phyloP scores from a whole-genome alignment of 2,329 filamentous ascomycete species.

The Tetracladium maxilliforme region DNA sequence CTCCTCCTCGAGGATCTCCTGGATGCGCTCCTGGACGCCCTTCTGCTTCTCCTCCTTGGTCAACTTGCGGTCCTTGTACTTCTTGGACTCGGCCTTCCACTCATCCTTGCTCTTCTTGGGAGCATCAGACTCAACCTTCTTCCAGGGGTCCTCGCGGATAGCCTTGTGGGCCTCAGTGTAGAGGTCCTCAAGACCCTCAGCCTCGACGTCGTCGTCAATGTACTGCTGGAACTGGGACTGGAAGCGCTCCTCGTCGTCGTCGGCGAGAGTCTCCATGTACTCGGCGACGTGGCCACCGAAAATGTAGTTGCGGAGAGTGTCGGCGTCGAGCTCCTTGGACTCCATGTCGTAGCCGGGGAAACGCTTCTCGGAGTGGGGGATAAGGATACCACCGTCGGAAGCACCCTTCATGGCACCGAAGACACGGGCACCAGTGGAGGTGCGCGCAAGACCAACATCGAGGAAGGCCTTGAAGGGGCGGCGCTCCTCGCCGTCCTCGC shows the following conservation, averaged over 20 bases:
- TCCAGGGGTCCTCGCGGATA: conserved; percentile 96
- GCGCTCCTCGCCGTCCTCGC: conserved; percentile 71
- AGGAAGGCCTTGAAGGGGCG: conserved; percentile 99
- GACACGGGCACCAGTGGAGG: conserved; percentile 95
- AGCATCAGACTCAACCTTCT: conserved; percentile 64
- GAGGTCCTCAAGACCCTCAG: conserved; percentile 91
- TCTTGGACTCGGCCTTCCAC: conserved; percentile 91
- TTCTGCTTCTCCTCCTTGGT: conserved; percentile 71
- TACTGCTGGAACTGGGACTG: conserved; percentile 97
- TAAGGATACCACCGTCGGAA: conserved; percentile 90
- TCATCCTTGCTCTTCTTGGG: conserved; percentile 95
- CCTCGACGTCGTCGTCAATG: conserved; percentile 92
- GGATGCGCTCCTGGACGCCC: conserved; percentile 83
- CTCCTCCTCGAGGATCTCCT: conserved; percentile 71
- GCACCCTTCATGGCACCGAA: conserved; percentile 99
- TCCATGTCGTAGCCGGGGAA: conserved; percentile 99
- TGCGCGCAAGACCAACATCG: conserved; percentile 93
- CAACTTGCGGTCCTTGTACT: conserved; percentile 68
- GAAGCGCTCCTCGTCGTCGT: conserved; percentile 99
- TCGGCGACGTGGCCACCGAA: conserved; percentile 95
- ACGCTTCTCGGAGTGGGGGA: conserved; percentile 98
- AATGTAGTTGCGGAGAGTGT: conserved; percentile 98
- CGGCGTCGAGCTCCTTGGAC: conserved; percentile 92
- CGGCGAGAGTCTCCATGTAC: conserved; percentile 99
- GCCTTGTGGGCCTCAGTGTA: conserved; percentile 90